These are phyloP conservation scores for Byssothecium circinans DNA, from an alignment of 2,329 filamentous ascomycete genomes.

Conservation along the genomic window DNA sequence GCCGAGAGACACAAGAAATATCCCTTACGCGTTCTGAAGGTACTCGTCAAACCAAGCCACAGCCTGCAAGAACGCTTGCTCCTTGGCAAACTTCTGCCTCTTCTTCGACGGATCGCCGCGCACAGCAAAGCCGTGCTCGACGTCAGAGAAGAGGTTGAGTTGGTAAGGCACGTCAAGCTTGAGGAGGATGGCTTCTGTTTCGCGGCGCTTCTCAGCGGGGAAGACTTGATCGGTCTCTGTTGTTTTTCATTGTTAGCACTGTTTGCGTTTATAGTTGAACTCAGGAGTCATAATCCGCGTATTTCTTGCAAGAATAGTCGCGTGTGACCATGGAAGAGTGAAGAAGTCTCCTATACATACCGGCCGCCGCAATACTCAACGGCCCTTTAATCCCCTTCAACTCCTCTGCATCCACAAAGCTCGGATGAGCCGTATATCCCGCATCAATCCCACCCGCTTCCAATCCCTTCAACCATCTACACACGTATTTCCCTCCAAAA, in stretches of 20 bases:
- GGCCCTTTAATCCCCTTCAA: constrained; percentile 60
- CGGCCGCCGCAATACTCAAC: constrained; percentile 63
- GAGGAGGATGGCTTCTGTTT: constrained; percentile 62
- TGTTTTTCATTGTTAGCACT: constrained; percentile 4
- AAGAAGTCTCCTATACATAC: no score
- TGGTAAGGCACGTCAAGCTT: constrained; percentile 65
- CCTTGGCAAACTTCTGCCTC: constrained; percentile 69
- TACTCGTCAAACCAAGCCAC: constrained; percentile 74
- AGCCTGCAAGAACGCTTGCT: constrained; percentile 79
- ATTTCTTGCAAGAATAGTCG: no score
- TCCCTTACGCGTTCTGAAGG: constrained; percentile 44
- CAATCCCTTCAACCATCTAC: constrained; percentile 60
- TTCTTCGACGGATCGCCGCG: constrained; percentile 64
- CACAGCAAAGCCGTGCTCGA: constrained; percentile 75
- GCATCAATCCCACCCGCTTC: constrained; percentile 65
- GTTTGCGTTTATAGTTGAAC: background rate
- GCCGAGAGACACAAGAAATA: background rate
- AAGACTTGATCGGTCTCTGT: constrained; percentile 63
- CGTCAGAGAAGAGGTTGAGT: constrained; percentile 72
- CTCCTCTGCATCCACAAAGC: constrained; percentile 67
- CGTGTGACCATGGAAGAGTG: no score
- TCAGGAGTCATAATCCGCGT: no score
- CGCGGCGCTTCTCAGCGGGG: constrained; percentile 56
- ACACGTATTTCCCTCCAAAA: constrained; percentile 65
- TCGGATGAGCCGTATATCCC: constrained; percentile 76